Evolutionary conservation across 108 stramenopile genomes (phyloP).

Genomic region (Bacterosira constricta): DNA sequence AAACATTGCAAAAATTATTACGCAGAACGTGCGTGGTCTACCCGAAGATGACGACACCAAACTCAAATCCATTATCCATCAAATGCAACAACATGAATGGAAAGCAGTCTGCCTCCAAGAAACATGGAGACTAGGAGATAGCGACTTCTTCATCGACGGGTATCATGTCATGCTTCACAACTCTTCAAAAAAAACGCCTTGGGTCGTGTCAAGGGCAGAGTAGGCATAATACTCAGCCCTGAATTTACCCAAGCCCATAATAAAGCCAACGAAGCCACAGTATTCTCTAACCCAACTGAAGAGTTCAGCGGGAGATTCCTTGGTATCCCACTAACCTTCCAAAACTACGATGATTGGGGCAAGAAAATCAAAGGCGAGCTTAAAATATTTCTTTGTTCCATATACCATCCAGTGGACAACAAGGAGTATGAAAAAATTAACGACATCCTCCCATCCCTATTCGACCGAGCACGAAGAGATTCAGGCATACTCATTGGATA

Average conservation of each 20-base stretch:
- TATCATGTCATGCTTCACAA: not conserved
- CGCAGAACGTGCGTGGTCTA: conserved; percentile 2
- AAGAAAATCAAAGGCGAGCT: too few relatives aligned
- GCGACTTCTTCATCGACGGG: not conserved
- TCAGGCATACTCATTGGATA: not conserved
- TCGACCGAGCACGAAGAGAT: not conserved
- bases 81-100: not conserved
- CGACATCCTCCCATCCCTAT: not conserved
- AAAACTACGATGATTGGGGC: too few relatives aligned
- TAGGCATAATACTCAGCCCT: too few relatives aligned
- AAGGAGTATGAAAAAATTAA: too few relatives aligned
- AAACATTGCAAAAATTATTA: not conserved
- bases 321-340: too few relatives aligned
- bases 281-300: not conserved
- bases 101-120: not conserved
- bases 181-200: not conserved
- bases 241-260: too few relatives aligned
- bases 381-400: too few relatives aligned
- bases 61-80: not conserved
- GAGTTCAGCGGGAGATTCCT: not conserved
- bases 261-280: not conserved
- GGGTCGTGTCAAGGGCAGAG: not conserved
- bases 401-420: too few relatives aligned
- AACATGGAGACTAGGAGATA: not conserved
- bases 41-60: not conserved